Evolutionary conservation across 345 rosid genomes (phyloP).

Genomic region (Limnanthes douglasii): DNA sequence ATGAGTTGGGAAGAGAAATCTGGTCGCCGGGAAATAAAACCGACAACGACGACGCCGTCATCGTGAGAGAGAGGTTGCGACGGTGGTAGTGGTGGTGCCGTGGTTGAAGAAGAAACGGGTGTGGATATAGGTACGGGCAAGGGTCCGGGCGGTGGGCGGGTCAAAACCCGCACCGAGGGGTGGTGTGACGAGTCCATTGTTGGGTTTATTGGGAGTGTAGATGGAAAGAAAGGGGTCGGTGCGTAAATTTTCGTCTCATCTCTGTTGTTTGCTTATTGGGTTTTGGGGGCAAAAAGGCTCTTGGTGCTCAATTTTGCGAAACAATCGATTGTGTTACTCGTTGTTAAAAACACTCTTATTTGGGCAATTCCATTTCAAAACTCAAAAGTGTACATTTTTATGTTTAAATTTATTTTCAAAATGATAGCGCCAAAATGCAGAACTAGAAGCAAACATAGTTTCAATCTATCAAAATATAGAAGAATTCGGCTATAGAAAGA

Average conservation of each 20-base stretch:
- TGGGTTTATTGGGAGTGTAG: not conserved
- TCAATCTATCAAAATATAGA: no score
- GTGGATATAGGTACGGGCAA: slow-evolving; percentile 7
- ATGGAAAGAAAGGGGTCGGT: not conserved
- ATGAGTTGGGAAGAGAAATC: slow-evolving; percentile 46
- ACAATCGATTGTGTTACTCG: not conserved
- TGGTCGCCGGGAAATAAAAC: slow-evolving; percentile 43
- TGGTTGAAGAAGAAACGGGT: slow-evolving; percentile 10
- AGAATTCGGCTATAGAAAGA: no score
- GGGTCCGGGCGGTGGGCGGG: slow-evolving; percentile 33
- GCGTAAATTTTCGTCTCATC: no score
- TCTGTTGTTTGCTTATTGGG: not conserved
- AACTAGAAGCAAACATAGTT: no score
- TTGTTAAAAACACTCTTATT: no score
- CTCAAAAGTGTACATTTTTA: no score
- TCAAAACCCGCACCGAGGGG: slow-evolving; percentile 53
- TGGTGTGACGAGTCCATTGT: slow-evolving; percentile 35
- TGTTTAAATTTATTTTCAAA: no score
- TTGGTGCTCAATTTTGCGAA: not conserved
- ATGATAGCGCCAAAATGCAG: no score
- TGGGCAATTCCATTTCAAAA: no score
- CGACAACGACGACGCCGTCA: slow-evolving; percentile 56
- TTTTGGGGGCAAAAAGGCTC: slow-evolving; percentile 1
- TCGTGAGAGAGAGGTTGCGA: slow-evolving; percentile 14
- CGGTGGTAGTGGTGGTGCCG: slow-evolving; percentile 10